Evolutionary conservation across 495 filamentous ascomycete species (phyloP).

Genomic region (Lasiosphaeria ovina): DNA sequence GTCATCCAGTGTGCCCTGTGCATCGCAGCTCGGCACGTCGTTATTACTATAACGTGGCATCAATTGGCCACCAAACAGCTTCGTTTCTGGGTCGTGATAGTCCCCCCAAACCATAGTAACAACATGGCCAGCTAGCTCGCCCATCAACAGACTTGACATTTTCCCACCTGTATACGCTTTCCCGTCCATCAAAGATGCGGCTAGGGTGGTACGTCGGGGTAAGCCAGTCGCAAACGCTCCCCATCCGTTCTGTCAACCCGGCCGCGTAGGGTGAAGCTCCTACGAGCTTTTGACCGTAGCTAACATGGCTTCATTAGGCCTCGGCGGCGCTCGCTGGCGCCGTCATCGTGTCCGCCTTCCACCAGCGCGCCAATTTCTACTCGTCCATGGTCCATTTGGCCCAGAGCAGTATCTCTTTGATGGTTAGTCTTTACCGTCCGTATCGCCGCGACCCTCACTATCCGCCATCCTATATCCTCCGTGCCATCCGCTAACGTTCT

Average conservation of each 20-base stretch:
- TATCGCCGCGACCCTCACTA: background rate
- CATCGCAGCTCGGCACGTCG: background rate
- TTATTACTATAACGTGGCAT: conserved; percentile 36
- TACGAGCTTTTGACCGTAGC: background rate
- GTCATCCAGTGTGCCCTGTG: background rate
- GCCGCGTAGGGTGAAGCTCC: background rate
- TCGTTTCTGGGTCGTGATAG: conserved; percentile 1
- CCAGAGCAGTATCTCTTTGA: conserved; percentile 90
- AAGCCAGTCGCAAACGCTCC: conserved; percentile 31
- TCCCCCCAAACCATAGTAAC: background rate
- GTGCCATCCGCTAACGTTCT: conserved; percentile 4
- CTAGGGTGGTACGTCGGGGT: conserved; percentile 58
- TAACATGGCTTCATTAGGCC: conserved; percentile 22
- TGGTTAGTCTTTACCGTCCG: conserved; percentile 54
- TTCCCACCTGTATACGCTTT: conserved; percentile 20
- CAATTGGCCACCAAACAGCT: conserved; percentile 20
- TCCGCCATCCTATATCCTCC: conserved; percentile 1
- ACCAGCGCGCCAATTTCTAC: conserved; percentile 96
- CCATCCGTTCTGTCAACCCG: background rate
- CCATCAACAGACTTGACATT: background rate
- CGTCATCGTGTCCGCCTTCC: conserved; percentile 76
- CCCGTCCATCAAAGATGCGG: conserved; percentile 45
- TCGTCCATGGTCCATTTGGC: conserved; percentile 93
- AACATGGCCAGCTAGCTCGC: conserved; percentile 27
- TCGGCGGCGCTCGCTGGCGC: conserved; percentile 28